Evolutionary conservation across 345 rosid species (phyloP).

Genomic region (Eucalyptus cloeziana): DNA sequence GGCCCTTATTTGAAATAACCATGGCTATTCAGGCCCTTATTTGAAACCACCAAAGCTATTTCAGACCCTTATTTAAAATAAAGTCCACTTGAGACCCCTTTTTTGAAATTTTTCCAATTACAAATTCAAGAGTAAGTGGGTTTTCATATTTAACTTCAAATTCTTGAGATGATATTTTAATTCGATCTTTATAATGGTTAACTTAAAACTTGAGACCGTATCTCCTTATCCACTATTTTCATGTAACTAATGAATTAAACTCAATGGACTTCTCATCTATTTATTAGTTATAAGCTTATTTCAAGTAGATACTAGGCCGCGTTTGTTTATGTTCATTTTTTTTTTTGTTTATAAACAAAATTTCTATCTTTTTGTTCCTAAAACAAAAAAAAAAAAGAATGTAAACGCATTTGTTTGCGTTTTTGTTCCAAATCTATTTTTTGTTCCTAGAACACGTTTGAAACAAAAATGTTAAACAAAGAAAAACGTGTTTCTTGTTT

Average conservation of each 20-base stretch:
- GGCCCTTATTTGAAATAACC: too few species aligned
- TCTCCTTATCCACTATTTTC: not conserved
- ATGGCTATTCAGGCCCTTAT: too few species aligned
- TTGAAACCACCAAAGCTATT: too few species aligned
- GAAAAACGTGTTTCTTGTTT: too few species aligned
- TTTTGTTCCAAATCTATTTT: too few species aligned
- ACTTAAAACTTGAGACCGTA: not conserved
- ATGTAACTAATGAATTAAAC: not conserved
- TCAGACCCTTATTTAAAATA: rapidly evolving
- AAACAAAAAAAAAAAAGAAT: too few species aligned
- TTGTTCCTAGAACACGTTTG: too few species aligned
- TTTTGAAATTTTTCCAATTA: not conserved
- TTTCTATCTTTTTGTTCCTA: too few species aligned
- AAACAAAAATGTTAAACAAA: too few species aligned
- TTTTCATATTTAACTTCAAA: not conserved
- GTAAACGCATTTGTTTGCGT: too few species aligned
- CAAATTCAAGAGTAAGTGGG: not conserved
- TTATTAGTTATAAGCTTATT: not conserved
- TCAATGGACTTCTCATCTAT: not conserved
- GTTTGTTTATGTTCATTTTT: too few species aligned
- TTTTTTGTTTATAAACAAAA: too few species aligned
- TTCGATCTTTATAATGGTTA: not conserved
- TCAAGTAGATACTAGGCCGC: not conserved
- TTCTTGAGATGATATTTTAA: not conserved
- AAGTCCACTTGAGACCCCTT: rapidly evolving